Conservation (phyloP, 2,329 filamentous ascomycete species). For the Arthroderma sp. region DNA sequence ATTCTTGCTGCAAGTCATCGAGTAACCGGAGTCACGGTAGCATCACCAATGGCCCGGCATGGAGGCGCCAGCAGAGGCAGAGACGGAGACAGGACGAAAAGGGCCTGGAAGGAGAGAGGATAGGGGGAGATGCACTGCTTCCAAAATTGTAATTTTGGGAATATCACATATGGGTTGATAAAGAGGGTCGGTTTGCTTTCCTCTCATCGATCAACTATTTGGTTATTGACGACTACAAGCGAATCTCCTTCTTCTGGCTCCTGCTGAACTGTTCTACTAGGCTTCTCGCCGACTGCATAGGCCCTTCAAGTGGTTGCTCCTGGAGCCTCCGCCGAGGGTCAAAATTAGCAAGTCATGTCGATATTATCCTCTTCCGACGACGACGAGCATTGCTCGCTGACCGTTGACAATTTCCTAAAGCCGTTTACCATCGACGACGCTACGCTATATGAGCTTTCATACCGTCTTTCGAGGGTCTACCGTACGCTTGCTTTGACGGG, state of each 20-base stretch:
- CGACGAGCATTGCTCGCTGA: background rate
- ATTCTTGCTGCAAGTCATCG: background rate
- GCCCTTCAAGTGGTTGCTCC: background rate
- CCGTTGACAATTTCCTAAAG: constrained; percentile 9
- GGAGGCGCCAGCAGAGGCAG: background rate
- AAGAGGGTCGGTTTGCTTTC: too few relatives aligned
- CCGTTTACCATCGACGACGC: constrained; percentile 9
- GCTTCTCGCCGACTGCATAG: background rate
- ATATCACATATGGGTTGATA: too few relatives aligned
- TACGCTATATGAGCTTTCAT: constrained; percentile 27
- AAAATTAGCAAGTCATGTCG: background rate
- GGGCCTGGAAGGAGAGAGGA: background rate
- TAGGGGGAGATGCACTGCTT: background rate
- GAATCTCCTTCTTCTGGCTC: background rate
- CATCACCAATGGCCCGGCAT: background rate
- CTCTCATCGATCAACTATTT: too few relatives aligned
- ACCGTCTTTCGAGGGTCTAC: constrained; percentile 28
- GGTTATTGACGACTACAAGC: background rate
- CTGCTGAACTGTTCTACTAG: background rate
- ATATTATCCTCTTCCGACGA: background rate
- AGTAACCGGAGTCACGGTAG: background rate
- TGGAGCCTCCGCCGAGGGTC: background rate
- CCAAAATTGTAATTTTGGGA: too few relatives aligned
- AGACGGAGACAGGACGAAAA: background rate
- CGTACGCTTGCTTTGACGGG: constrained; percentile 27